phyloP scores from a whole-genome alignment of 2,329 filamentous ascomycete species.

The Stenocarpella maydis region DNA sequence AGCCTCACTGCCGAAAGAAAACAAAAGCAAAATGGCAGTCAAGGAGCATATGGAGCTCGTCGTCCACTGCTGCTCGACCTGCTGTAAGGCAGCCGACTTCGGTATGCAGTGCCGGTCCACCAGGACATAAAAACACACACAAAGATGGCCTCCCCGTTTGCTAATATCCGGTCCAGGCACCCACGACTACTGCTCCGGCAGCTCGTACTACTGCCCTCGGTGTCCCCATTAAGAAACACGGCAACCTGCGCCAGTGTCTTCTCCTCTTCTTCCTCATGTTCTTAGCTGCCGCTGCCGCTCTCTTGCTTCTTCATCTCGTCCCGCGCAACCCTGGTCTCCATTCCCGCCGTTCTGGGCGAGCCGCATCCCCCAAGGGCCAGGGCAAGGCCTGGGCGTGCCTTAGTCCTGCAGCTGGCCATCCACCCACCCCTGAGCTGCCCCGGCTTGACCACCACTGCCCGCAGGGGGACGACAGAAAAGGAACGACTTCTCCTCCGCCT shows the following conservation, averaged over 20 bases:
- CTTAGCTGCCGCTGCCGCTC: neutral
- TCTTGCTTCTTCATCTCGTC: neutral
- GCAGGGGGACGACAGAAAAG: neutral
- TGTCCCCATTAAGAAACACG: conserved; percentile 48
- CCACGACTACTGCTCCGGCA: conserved; percentile 57
- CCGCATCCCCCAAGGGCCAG: conserved; percentile 35
- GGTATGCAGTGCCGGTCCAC: conserved; percentile 40
- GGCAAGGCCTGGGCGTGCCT: conserved; percentile 15
- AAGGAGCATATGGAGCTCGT: conserved; percentile 54
- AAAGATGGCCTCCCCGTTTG: neutral
- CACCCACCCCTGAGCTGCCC: conserved; percentile 21
- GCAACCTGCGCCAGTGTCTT: neutral
- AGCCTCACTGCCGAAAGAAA: neutral
- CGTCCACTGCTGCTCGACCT: conserved; percentile 60
- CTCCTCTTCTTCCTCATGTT: neutral
- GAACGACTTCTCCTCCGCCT: conserved; percentile 28
- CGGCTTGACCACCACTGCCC: neutral
- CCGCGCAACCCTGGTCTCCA: neutral
- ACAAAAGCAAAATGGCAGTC: conserved; percentile 54
- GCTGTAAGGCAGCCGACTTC: conserved; percentile 59
- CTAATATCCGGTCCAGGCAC: conserved; percentile 39
- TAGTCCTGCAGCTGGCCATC: conserved; percentile 31
- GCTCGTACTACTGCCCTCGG: conserved; percentile 51
- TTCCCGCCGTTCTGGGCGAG: conserved; percentile 41
- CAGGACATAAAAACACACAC: neutral